A percentile compares a stretch with the other conserved stretches of the same genome.
These are phyloP conservation scores for Rhizophagus prolifer DNA, from an alignment of 192 early-diverging fungal genomes.

Conservation along the genomic window DNA sequence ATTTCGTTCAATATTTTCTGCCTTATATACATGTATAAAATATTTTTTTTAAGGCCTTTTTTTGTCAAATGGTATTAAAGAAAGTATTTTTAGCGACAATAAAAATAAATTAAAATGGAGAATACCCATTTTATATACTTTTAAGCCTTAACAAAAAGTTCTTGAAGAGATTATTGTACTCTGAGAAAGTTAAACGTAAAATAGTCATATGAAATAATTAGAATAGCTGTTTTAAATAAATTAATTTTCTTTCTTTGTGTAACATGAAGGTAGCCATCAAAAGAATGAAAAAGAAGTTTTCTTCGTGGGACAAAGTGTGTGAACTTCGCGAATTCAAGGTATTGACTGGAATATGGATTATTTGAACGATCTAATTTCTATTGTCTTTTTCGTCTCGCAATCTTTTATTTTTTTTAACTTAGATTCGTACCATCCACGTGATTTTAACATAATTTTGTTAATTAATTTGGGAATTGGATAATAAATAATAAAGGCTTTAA, in stretches of 20 bases:
- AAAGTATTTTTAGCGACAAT: not conserved
- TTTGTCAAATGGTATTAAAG: too few relatives aligned
- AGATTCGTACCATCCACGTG: not conserved
- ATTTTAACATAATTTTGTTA: slow-evolving; percentile 4
- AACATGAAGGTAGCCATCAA: slow-evolving; percentile 79
- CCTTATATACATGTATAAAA: too few relatives aligned
- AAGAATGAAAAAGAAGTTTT: slow-evolving; percentile 84
- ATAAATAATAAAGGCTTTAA: slow-evolving; percentile 54
- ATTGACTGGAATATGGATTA: not conserved
- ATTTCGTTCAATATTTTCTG: not conserved
- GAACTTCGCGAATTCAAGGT: slow-evolving; percentile 81
- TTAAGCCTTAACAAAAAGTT: not conserved
- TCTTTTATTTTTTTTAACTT: not conserved
- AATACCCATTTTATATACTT: not conserved
- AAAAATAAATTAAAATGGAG: not conserved
- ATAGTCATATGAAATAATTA: not conserved
- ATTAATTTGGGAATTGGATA: not conserved
- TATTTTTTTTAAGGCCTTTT: too few relatives aligned
- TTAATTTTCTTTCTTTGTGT: not conserved
- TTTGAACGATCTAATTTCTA: not conserved
- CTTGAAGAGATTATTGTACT: not conserved
- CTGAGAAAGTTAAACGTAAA: not conserved
- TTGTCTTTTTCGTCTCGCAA: not conserved
- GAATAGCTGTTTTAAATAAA: not conserved
- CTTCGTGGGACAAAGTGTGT: slow-evolving; percentile 66